Evolutionary conservation across 1,284 basidiomycete species (phyloP), one percentile per base, ranked within the genome.

Genomic region (Malassezia japonica): DNA sequence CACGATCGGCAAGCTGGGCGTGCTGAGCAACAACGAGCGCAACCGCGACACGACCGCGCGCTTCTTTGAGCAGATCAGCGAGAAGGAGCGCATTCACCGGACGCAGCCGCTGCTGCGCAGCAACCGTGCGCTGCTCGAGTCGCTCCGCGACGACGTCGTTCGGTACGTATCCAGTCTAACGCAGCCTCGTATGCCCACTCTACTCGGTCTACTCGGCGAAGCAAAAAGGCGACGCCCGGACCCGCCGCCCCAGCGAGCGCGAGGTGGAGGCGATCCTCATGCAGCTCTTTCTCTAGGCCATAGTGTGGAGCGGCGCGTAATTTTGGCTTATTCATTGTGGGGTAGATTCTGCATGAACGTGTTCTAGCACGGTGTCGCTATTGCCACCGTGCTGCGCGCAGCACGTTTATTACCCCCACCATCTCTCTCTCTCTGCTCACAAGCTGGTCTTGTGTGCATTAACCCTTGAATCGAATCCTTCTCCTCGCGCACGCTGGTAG

Each of bases 91-190:
- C 23, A 36, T 54, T 15, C 51, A 54, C 28, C 39, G 37, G 6
- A n/a, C 27, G 39, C 46, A 54, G 18, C 34, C 39, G 20, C 35
- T 54, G 12, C 15, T 24, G 13, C 39, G 34, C 3, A 29, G 21
- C 13, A 44, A 38, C 18, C 29, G 24, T 20, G 40, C 31, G 2
- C 38, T 53, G 15, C 15, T 29, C 27, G 38, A 42, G 15, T 29
- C 36, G 6, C n/a, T 54, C 3, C 46, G 47, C 6, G 41, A 54
- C 16, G 51, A 54, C 25, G 51, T 54, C 12, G 33, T 28, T 7
- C 44, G 50, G 43, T 46, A 32, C 18, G 41, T 44, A 2, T 7
- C 25, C 3, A 9, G 10, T 5, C 10, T 44, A 1, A 44, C 32
- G 16, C 44, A 38, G 41, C 3, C 42, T 52, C 13, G 39, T 53